Percentiles rank a stretch among this genome's conserved stretches.
phyloP scores from a whole-genome alignment of 495 filamentous ascomycete genomes.

The Tetracladium marchalianum region DNA sequence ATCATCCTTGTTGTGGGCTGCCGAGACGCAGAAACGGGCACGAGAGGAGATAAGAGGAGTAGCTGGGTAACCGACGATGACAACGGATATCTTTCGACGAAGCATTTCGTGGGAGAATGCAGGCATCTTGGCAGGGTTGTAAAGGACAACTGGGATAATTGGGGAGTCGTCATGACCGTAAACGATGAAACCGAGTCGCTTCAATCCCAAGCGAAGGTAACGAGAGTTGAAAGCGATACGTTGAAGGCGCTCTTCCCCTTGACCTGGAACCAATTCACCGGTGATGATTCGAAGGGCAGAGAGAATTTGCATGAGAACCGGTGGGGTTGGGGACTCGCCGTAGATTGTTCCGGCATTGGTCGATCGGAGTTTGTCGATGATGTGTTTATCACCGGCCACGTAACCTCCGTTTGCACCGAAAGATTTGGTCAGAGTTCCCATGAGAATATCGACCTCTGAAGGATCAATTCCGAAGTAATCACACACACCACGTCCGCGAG shows the following conservation, averaged over 20 bases:
- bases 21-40: slow-evolving; percentile 90
- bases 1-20: slow-evolving; percentile 96
- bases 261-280: slow-evolving; percentile 77
- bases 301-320: slow-evolving; percentile 80
- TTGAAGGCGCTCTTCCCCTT: slow-evolving; percentile 92
- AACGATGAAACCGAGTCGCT: slow-evolving; percentile 93
- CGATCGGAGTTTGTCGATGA: slow-evolving; percentile 82
- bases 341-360: slow-evolving; percentile 81
- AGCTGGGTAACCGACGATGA: slow-evolving; percentile 94
- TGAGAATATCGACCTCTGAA: slow-evolving; percentile 83
- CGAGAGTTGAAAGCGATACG: slow-evolving; percentile 97
- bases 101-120: slow-evolving; percentile 99
- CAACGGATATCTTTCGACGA: slow-evolving; percentile 93
- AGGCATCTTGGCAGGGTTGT: slow-evolving; percentile 95
- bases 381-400: slow-evolving; percentile 77
- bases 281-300: slow-evolving; percentile 76
- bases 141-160: slow-evolving; percentile 87
- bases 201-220: slow-evolving; percentile 91
- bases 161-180: slow-evolving; percentile 96
- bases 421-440: slow-evolving; percentile 97
- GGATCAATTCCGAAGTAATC: slow-evolving; percentile 93
- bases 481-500: slow-evolving; percentile 82
- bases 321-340: slow-evolving; percentile 79
- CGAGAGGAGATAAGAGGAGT: slow-evolving; percentile 93
- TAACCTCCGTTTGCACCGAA: slow-evolving; percentile 98